Conservation (phyloP, 257 asterid genomes). For the Ballota nigra region DNA sequence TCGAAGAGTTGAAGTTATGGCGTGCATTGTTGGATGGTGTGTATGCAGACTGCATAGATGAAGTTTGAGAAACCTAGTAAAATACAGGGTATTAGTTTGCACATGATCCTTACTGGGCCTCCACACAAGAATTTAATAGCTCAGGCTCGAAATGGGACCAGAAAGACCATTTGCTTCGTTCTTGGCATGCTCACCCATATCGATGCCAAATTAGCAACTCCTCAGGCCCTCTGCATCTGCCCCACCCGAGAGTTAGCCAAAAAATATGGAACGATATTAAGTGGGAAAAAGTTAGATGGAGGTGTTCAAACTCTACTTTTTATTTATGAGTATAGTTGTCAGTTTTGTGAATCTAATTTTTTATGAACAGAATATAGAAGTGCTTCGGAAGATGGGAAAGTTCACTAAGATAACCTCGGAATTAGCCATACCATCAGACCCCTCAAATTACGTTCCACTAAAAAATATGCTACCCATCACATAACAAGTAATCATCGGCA, state of each 20-base stretch:
- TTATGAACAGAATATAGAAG: conserved; percentile 98
- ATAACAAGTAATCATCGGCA: conserved; percentile 87
- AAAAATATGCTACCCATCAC: conserved; percentile 57
- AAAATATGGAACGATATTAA: too few species aligned
- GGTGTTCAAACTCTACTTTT: too few species aligned
- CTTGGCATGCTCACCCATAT: conserved; percentile 97
- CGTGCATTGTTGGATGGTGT: conserved; percentile 76
- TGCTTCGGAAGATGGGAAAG: conserved; percentile 89
- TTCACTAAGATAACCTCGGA: conserved; percentile 74
- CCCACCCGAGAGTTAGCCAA: conserved; percentile 96
- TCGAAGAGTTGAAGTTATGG: conserved; percentile 80
- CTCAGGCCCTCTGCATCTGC: conserved; percentile 97
- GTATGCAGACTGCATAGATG: conserved; percentile 78
- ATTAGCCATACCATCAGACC: conserved; percentile 68
- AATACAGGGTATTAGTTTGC: conserved; percentile 82
- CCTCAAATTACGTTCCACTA: conserved; percentile 46
- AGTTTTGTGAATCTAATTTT: too few species aligned
- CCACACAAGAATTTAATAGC: conserved; percentile 84
- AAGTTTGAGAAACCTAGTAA: conserved; percentile 82
- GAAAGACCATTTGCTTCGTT: conserved; percentile 95
- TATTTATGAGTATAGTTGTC: too few species aligned
- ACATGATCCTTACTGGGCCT: conserved; percentile 89
- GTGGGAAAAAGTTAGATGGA: too few species aligned
- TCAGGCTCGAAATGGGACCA: conserved; percentile 97
- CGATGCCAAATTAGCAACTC: conserved; percentile 57